Evolutionary conservation across 176 grass and related monocot species (phyloP).

Genomic region (Avena sativa): DNA sequence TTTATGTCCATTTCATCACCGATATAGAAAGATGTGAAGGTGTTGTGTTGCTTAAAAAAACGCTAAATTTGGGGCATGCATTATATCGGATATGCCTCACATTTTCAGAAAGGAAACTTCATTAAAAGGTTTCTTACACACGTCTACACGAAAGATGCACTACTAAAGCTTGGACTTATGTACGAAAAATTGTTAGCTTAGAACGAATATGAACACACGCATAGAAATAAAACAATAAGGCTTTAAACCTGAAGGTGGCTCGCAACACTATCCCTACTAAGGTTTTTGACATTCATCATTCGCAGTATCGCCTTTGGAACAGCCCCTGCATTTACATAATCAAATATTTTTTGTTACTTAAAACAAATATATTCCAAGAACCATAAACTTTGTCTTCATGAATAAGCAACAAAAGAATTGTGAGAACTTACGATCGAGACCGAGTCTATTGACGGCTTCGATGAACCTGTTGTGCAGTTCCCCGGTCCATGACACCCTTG

Average conservation of each 20-base stretch:
- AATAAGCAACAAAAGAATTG: neutral
- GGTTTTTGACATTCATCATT: constrained; percentile 60
- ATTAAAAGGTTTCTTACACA: neutral
- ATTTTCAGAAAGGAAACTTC: neutral
- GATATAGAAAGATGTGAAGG: neutral
- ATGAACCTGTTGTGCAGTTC: constrained; percentile 69
- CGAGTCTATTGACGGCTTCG: constrained; percentile 45
- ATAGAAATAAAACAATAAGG: neutral
- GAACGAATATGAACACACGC: neutral
- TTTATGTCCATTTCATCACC: constrained; percentile 9
- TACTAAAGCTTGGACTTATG: neutral
- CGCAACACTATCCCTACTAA: constrained; percentile 66
- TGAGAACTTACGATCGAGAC: constrained; percentile 66
- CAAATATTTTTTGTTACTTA: neutral
- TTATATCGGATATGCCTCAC: neutral
- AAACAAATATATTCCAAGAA: neutral
- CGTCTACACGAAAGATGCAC: neutral
- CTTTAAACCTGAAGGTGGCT: constrained; percentile 77
- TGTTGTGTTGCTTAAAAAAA: neutral
- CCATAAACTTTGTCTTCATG: neutral
- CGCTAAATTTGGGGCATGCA: neutral
- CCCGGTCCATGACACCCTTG: constrained; percentile 54
- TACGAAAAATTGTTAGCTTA: neutral
- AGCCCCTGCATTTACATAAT: constrained; percentile 51
- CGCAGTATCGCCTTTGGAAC: constrained; percentile 69